Evolutionary conservation across 768 basidiomycete genomes (phyloP).

Genomic region (Chlorophyllum brunneum): DNA sequence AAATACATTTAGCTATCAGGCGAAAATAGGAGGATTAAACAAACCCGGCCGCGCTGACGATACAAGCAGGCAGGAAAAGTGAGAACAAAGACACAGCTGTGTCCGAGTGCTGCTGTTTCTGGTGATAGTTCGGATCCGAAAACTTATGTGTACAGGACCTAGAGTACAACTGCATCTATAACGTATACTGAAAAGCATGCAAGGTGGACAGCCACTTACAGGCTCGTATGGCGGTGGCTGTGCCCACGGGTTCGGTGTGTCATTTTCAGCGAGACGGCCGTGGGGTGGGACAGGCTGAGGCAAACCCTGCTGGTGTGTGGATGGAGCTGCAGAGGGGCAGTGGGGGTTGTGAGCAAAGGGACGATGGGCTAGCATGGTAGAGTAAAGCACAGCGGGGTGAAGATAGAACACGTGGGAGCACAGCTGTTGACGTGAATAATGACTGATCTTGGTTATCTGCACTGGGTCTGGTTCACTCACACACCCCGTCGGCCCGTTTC

Average conservation of each 20-base stretch:
- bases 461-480: conserved; percentile 1
- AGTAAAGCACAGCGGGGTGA: conserved; percentile 1
- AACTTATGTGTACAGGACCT: neutral
- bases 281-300: too few species aligned
- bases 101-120: neutral
- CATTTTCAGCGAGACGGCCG: too few species aligned
- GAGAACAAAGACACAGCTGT: neutral
- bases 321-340: too few species aligned
- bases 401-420: neutral
- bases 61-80: neutral
- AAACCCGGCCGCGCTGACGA: neutral
- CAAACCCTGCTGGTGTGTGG: too few species aligned
- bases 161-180: neutral
- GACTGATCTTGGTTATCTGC: conserved; percentile 4
- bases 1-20: neutral
- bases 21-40: neutral
- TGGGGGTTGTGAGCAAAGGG: neutral
- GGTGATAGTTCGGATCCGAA: neutral
- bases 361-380: neutral
- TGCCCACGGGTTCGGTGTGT: too few species aligned
- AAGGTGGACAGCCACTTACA: too few species aligned
- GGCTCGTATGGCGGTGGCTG: too few species aligned
- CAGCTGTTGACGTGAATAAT: conserved; percentile 4
- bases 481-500: conserved; percentile 7
- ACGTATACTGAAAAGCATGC: too few species aligned